These are phyloP conservation scores for Orbilia ellipsospora DNA, from an alignment of 2,329 filamentous ascomycete genomes.

Conservation along the genomic window DNA sequence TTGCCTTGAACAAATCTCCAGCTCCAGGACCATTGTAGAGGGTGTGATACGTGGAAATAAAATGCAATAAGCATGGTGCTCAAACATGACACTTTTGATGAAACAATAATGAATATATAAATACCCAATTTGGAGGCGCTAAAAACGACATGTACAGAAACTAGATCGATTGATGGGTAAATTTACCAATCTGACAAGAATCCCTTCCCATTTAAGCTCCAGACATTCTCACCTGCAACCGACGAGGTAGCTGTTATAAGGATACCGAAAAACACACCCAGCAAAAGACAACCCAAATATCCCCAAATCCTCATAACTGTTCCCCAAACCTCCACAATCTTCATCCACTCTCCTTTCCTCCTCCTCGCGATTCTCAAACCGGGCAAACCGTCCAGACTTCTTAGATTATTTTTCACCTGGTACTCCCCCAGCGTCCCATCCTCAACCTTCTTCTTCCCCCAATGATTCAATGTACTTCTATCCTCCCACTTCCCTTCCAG, in stretches of 20 bases:
- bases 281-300: constrained; percentile 27
- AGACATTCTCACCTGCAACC: not conserved
- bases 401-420: constrained; percentile 68
- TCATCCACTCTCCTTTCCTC: constrained; percentile 65
- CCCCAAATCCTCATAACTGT: constrained; percentile 33
- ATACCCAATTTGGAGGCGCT: not conserved
- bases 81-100: not conserved
- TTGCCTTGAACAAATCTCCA: too few species aligned
- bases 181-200: constrained; percentile 36
- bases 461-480: constrained; percentile 69
- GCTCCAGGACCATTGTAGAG: too few species aligned
- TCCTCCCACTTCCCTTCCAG: constrained; percentile 64
- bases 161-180: not conserved
- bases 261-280: constrained; percentile 36
- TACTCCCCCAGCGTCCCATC: constrained; percentile 69
- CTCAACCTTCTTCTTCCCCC: constrained; percentile 66
- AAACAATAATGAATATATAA: not conserved
- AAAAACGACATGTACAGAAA: constrained; percentile 9
- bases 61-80: too few species aligned
- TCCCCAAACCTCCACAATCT: constrained; percentile 24
- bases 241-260: constrained; percentile 6
- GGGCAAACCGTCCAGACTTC: constrained; percentile 71
- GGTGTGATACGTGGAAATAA: too few species aligned
- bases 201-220: constrained; percentile 39
- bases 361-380: constrained; percentile 69